Base-by-base conservation (phyloP, 257 asterid species). In the Anisodus tanguticus region DNA sequence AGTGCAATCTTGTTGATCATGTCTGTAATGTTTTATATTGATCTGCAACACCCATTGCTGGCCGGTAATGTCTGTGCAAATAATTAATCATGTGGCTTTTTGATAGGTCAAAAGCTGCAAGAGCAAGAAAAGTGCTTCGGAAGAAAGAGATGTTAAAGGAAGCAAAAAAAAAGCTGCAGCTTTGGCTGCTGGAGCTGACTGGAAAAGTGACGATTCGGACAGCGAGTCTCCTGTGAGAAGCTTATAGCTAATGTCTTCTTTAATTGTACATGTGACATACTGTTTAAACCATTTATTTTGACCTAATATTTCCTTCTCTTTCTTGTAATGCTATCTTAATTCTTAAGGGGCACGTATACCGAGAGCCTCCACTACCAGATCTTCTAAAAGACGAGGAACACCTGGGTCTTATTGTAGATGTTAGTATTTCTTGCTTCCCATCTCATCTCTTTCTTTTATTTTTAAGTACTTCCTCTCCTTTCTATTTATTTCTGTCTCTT, bases 171-270 rank as follows among this genome's bases (percentile, higher is more conserved):
- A 86, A 72, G 95, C 97, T 82, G 98, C 94, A 60, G 91, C 94
- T 47, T 82, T 92, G 88, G 98, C 99, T 86, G 97, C 93, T 87
- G 97, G 98, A 85, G 80, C 88, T 85, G 93, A 94, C 86, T 94
- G 93, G 93, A 85, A 81, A 66, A 94, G 98, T 84, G 98, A 94
- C 53, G 97, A 92, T 88, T 93, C 97, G 39, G 98, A 95, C 62
- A 90, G 91, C 54, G 97, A 95, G 84, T 88, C 93, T 81, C 95
- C 91, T 16, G 95, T 92, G 87, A 90, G 91, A 67, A 87, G 64
- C 85, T 43, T 84, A 84, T 82, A 9, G 58, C 72, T 41, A 41
- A 37, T 76, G 43, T 76, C 81, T 51, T 76, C 2, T 26, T 45
- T 76, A 51, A 51, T 22, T 5, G 19, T 6, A 51, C 45, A 51